phyloP scores from a whole-genome alignment of 2,329 filamentous ascomycete species.

The Diaporthe amygdali region DNA sequence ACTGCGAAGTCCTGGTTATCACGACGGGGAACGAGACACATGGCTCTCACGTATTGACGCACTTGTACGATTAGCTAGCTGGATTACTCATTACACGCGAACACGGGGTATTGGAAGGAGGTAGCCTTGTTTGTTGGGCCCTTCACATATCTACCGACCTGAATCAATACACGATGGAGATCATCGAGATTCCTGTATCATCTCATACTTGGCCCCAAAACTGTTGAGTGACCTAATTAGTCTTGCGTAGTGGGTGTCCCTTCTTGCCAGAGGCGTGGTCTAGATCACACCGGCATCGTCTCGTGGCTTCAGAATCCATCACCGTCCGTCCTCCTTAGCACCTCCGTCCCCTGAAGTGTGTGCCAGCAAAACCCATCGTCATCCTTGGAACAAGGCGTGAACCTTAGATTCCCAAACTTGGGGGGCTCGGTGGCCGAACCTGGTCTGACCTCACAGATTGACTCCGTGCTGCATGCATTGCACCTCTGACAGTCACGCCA shows the following conservation, averaged over 20 bases:
- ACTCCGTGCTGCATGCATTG: constrained; percentile 14
- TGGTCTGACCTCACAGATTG: background rate
- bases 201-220: background rate
- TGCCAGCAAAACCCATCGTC: background rate
- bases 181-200: constrained; percentile 3
- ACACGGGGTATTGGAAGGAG: background rate
- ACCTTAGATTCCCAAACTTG: background rate
- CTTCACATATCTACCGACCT: background rate
- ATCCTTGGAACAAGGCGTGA: background rate
- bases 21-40: constrained; percentile 2
- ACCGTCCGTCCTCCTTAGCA: background rate
- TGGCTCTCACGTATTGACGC: constrained; percentile 9
- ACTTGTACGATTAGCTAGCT: constrained; percentile 13
- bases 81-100: background rate
- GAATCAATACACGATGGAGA: constrained; percentile 9
- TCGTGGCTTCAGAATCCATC: background rate
- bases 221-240: background rate
- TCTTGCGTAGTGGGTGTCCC: background rate
- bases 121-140: background rate
- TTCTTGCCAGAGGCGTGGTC: background rate
- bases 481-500: background rate
- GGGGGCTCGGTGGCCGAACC: constrained; percentile 9
- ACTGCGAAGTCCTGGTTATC: background rate
- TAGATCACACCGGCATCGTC: background rate
- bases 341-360: background rate